Base-by-base conservation (phyloP, 2,329 filamentous ascomycete genomes). In the Colletotrichum siamense region DNA sequence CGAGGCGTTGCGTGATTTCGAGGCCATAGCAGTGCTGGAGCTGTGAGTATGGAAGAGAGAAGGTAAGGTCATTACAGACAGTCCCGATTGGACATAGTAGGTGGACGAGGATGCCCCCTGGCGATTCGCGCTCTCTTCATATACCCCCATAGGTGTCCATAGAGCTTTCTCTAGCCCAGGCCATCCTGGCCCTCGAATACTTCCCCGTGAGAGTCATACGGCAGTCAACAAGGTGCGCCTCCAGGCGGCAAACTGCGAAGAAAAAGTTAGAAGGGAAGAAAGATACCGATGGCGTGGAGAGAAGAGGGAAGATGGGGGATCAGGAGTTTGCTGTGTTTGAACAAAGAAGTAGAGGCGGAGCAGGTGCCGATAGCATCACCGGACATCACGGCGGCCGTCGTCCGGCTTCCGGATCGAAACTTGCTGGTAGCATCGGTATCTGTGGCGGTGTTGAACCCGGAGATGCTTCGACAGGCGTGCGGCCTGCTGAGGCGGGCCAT, bases 81-180 rank as follows among this genome's bases (percentile, higher is more conserved):
- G 76, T 72, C 3, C 79, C 63, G 15, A 80, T 80, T 61, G 36
- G 24, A 49, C 68, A 77, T 63, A 61, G 76, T 26, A 74, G 69
- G 52, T 80, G 66, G 77, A 77, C 36, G 10, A 78, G 78, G 73
- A 71, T 80, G n/a, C n/a, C n/a, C n/a, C n/a, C n/a, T n/a, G n/a
- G n/a, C n/a, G n/a, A n/a, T n/a, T n/a, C n/a, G n/a, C n/a, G n/a
- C n/a, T n/a, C n/a, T n/a, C n/a, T n/a, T n/a, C n/a, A n/a, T n/a
- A n/a, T n/a, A n/a, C n/a, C n/a, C n/a, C n/a, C n/a, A n/a, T n/a
- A n/a, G n/a, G n/a, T n/a, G n/a, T n/a, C n/a, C n/a, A n/a, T n/a
- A n/a, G n/a, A n/a, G n/a, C n/a, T n/a, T n/a, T n/a, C n/a, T n/a
- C n/a, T n/a, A n/a, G n/a, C n/a, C n/a, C n/a, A n/a, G n/a, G n/a